Percentiles rank a stretch among this genome's conserved stretches.
Conservation (phyloP, 768 basidiomycete genomes). For the Trichaptum fuscoviolaceum region DNA sequence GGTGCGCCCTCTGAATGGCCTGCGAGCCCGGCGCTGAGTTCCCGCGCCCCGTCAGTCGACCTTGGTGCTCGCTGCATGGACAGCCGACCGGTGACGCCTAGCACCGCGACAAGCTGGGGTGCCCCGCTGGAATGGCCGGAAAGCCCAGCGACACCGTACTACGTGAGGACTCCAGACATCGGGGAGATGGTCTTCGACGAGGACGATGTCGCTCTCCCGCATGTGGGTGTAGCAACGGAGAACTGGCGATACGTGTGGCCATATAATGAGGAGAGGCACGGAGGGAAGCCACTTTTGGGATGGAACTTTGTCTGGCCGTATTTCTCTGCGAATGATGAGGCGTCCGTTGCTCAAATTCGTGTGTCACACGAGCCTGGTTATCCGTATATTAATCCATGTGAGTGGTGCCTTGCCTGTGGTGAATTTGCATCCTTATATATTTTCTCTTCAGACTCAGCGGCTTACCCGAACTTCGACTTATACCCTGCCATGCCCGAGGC, state of each 20-base stretch:
- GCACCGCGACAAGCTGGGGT: slow-evolving; percentile 47
- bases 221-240: not conserved
- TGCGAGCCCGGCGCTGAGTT: slow-evolving; percentile 24
- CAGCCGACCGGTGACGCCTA: slow-evolving; percentile 37
- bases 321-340: not conserved
- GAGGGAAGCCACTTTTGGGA: not conserved
- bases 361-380: slow-evolving; percentile 13
- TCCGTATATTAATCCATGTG: slow-evolving; percentile 25
- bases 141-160: slow-evolving; percentile 30
- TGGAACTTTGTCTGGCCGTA: slow-evolving; percentile 4
- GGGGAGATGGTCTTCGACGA: slow-evolving; percentile 32
- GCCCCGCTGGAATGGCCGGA: slow-evolving; percentile 39
- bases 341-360: not conserved
- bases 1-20: slow-evolving; percentile 35
- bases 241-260: slow-evolving; percentile 8
- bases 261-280: not conserved
- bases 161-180: slow-evolving; percentile 36
- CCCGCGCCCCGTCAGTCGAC: slow-evolving; percentile 32
- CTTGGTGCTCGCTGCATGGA: slow-evolving; percentile 31
- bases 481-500: slow-evolving; percentile 19
- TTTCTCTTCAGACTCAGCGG: slow-evolving; percentile 3
- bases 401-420: slow-evolving; percentile 9
- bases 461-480: slow-evolving; percentile 27
- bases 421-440: not conserved
- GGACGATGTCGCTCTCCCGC: slow-evolving; percentile 7